Percentiles rank a stretch among this genome's conserved stretches.
phyloP scores from a whole-genome alignment of 2,329 filamentous ascomycete genomes.

The Diaporthe ilicicola region DNA sequence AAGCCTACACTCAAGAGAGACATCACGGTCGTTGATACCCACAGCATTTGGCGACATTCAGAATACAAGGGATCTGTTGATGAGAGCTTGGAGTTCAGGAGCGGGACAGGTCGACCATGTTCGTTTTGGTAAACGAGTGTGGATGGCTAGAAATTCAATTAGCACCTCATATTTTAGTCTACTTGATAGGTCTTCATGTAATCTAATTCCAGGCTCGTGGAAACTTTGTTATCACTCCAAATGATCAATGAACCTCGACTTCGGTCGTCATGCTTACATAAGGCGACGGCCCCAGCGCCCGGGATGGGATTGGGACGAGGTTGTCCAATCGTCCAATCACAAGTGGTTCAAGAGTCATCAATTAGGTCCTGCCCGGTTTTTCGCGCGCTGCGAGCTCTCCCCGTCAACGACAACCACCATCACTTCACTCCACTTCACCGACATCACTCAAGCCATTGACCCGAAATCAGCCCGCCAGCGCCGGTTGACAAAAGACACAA shows the following conservation, averaged over 20 bases:
- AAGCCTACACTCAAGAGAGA: not conserved
- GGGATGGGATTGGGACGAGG: too few relatives aligned
- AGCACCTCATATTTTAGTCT: not conserved
- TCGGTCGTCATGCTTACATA: not conserved
- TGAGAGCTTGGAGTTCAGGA: slow-evolving; percentile 27
- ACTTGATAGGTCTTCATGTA: not conserved
- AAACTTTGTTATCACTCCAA: not conserved
- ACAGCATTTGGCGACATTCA: not conserved
- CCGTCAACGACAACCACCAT: slow-evolving; percentile 41
- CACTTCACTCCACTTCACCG: slow-evolving; percentile 39
- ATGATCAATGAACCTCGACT: not conserved
- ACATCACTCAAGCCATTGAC: slow-evolving; percentile 39
- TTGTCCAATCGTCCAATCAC: slow-evolving; percentile 58
- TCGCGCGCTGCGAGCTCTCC: slow-evolving; percentile 48
- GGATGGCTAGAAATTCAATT: not conserved
- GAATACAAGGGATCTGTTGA: not conserved
- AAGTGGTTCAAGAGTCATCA: slow-evolving; percentile 51
- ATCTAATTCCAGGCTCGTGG: not conserved
- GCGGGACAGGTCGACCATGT: slow-evolving; percentile 11
- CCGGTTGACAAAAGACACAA: slow-evolving; percentile 53
- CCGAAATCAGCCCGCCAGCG: slow-evolving; percentile 45
- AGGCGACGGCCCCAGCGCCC: too few relatives aligned
- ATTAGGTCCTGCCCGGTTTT: slow-evolving; percentile 48
- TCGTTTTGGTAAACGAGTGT: not conserved
- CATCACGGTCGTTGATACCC: slow-evolving; percentile 24